These are phyloP conservation scores for Colletotrichum sp. DNA, from an alignment of 2,329 filamentous ascomycete genomes.

Conservation along the genomic window DNA sequence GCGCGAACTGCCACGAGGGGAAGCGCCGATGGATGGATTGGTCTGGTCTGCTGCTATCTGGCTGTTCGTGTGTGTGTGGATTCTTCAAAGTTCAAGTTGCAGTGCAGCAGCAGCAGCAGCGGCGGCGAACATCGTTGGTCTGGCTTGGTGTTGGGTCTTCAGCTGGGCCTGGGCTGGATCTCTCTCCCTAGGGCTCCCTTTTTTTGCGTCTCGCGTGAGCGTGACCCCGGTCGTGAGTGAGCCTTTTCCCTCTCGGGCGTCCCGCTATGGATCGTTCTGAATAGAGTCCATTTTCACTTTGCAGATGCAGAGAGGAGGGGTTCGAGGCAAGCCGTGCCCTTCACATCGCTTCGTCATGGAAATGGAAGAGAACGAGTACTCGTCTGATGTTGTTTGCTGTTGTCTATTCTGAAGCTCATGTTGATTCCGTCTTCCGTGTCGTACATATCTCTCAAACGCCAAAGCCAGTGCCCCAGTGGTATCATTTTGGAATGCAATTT, in stretches of 20 bases:
- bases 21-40: not conserved
- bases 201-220: not conserved
- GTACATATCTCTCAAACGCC: not conserved
- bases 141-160: not conserved
- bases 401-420: not conserved
- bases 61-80: not conserved
- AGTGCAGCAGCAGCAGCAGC: not conserved
- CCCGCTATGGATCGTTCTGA: not conserved
- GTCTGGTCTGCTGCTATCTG: not conserved
- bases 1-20: not conserved
- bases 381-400: not conserved
- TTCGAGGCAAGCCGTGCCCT: not conserved
- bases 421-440: not conserved
- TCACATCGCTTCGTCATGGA: not conserved
- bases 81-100: not conserved
- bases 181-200: not conserved
- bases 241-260: not conserved
- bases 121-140: not conserved
- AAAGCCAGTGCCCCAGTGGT: not conserved
- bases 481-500: slow-evolving; percentile 4
- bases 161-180: not conserved
- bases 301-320: not conserved
- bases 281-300: not conserved
- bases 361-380: not conserved
- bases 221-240: not conserved